These are phyloP conservation scores for Lachnellula hyalina DNA, from an alignment of 2,329 filamentous ascomycete species.

Conservation along the genomic window DNA sequence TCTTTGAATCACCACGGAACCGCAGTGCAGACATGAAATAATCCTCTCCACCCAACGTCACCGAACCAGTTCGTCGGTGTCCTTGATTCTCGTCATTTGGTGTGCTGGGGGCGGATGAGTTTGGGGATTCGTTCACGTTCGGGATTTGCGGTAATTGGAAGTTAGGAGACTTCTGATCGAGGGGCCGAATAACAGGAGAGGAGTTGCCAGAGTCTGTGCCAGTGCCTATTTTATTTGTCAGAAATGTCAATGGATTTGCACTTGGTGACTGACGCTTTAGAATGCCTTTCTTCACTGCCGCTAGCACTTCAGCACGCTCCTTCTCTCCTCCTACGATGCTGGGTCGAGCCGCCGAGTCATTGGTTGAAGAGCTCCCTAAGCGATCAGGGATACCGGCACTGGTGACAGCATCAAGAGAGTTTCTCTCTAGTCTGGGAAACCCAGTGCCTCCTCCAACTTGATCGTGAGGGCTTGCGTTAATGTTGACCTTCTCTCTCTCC, in stretches of 20 bases:
- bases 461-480: slow-evolving; percentile 63
- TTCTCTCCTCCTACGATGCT: slow-evolving; percentile 88
- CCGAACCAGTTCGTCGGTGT: slow-evolving; percentile 62
- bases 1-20: slow-evolving; percentile 71
- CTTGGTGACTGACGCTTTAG: slow-evolving; percentile 66
- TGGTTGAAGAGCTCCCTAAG: slow-evolving; percentile 51
- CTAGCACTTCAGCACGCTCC: slow-evolving; percentile 86
- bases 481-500: slow-evolving; percentile 74
- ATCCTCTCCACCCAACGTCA: slow-evolving; percentile 71
- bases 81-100: slow-evolving; percentile 70
- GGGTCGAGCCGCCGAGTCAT: slow-evolving; percentile 63
- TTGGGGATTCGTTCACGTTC: slow-evolving; percentile 68
- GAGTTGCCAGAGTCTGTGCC: slow-evolving; percentile 54
- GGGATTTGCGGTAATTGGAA: slow-evolving; percentile 58
- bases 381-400: slow-evolving; percentile 43
- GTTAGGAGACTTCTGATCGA: slow-evolving; percentile 47
- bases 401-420: slow-evolving; percentile 65
- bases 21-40: slow-evolving; percentile 80
- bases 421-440: slow-evolving; percentile 78
- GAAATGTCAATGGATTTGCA: neutral
- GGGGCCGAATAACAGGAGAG: slow-evolving; percentile 61
- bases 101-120: slow-evolving; percentile 81
- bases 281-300: slow-evolving; percentile 91
- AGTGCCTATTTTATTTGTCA: slow-evolving; percentile 32
- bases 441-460: slow-evolving; percentile 68